Base-by-base conservation (phyloP, 2,329 filamentous ascomycete species). In the Phialocephala subalpina region DNA sequence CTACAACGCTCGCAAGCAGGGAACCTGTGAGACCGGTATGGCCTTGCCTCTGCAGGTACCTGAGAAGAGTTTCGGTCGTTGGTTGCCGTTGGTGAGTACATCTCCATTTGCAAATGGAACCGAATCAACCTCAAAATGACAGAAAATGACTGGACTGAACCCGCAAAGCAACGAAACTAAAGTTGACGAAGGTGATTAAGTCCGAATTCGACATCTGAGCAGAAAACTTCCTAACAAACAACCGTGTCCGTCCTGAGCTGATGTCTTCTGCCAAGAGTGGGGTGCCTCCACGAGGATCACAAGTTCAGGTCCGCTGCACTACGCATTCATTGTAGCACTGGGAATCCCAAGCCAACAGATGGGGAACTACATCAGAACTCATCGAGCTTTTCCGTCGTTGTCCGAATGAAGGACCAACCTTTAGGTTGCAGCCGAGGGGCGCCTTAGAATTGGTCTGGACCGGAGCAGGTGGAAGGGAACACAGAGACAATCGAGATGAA, bases 1-100 rank as follows among this genome's bases (percentile, higher is more conserved):
- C 87, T 82, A 72, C 87, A 90, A 16, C 86, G 78, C 60, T 86
- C 78, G 77, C 87, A 90, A 9, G 87, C 87, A 58, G 87, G 86
- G 45, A 84, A 83, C 67, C 87, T 82, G 77, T 89, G 87, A 8
- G 87, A 89, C 66, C 87, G 80, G 73, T 89, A 89, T 2, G 87
- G 87, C 53, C 87, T 81, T 20, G 14, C 45, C 53, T 27, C 36
- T 25, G 55, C 7, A 18, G 49, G 14, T 53, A 12, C 9, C 14
- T 29, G 25, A 18, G 38, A 16, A 16, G 38, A 42, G 38, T 42
- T 12, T 42, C 25, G 25, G 16, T 16, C 14, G 27, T 18, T 53
- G 25, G 22, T 25, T 53, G 14, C 27, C 29, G 22, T 18, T 16
- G 49, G 27, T n/a, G 49, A 29, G 18, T 53, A 18, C n/a, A 18